A percentile compares a stretch with the other conserved stretches of the same genome.
These are phyloP conservation scores for Wickerhamomyces tratensis DNA, from an alignment of 805 yeast genomes.

Conservation along the genomic window DNA sequence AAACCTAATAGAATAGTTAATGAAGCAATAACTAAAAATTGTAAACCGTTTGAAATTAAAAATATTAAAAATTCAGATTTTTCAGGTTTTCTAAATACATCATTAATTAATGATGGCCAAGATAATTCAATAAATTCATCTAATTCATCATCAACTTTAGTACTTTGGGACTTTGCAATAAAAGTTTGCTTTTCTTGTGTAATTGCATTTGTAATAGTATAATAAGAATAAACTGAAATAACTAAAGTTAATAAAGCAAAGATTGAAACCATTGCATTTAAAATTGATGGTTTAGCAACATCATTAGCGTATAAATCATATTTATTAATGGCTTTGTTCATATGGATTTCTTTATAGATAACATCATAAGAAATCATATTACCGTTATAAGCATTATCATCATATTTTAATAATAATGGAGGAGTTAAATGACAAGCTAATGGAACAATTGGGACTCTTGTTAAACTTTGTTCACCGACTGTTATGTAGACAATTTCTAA, in stretches of 20 bases:
- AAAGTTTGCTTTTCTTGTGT: slow-evolving; percentile 8
- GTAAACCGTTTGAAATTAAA: slow-evolving; percentile 13
- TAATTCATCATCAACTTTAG: slow-evolving; percentile 1
- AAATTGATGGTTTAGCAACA: slow-evolving; percentile 14
- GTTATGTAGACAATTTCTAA: slow-evolving; percentile 18
- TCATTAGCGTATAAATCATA: slow-evolving; percentile 17
- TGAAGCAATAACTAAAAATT: slow-evolving; percentile 5
- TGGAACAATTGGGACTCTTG: slow-evolving; percentile 15
- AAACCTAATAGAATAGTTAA: slow-evolving; percentile 2
- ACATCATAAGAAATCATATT: slow-evolving; percentile 19
- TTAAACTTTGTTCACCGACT: slow-evolving; percentile 15
- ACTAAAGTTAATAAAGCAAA: slow-evolving; percentile 9
- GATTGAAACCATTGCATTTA: slow-evolving; percentile 9
- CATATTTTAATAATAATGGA: slow-evolving; percentile 14
- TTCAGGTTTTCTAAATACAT: slow-evolving; percentile 15
- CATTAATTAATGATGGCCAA: slow-evolving; percentile 16
- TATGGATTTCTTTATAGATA: slow-evolving; percentile 18
- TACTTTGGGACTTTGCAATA: slow-evolving; percentile 2
- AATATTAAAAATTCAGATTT: slow-evolving; percentile 4
- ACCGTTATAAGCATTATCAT: slow-evolving; percentile 17
- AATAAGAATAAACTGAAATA: slow-evolving; percentile 10
- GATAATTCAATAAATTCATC: slow-evolving; percentile 15
- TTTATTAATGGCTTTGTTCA: slow-evolving; percentile 2
- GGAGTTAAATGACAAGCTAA: slow-evolving; percentile 16
- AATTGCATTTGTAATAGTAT: slow-evolving; percentile 7